Evolutionary conservation across 257 asterid species (phyloP).

Genomic region (Solanum sitiens): DNA sequence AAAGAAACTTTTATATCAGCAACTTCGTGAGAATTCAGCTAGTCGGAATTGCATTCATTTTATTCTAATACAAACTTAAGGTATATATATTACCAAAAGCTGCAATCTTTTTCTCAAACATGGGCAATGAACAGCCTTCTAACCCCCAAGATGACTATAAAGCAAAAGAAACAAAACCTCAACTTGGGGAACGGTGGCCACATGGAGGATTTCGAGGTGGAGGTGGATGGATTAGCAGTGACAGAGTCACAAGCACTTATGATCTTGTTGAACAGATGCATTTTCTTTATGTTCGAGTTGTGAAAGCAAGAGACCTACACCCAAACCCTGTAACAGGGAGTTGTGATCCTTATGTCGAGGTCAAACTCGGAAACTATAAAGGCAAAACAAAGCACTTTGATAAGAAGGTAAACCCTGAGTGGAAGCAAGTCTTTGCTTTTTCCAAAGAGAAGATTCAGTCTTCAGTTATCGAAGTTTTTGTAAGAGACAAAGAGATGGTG

Average conservation of each 20-base stretch:
- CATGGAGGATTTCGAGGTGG: slow-evolving; percentile 60
- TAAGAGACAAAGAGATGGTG: slow-evolving; percentile 51
- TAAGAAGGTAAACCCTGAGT: neutral
- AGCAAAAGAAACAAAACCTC: slow-evolving; percentile 60
- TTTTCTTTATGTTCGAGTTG: slow-evolving; percentile 71
- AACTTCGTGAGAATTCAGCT: neutral
- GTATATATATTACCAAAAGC: neutral
- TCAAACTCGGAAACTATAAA: neutral
- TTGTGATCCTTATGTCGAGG: neutral
- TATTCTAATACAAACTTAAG: neutral
- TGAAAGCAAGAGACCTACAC: slow-evolving; percentile 54
- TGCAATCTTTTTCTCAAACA: neutral
- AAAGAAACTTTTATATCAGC: neutral
- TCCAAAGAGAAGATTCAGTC: slow-evolving; percentile 55
- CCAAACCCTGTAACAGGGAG: slow-evolving; percentile 35
- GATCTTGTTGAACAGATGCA: slow-evolving; percentile 88
- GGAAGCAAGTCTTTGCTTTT: neutral
- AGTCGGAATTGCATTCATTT: neutral
- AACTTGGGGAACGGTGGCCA: slow-evolving; percentile 73
- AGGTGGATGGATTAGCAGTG: slow-evolving; percentile 50
- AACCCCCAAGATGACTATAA: slow-evolving; percentile 38
- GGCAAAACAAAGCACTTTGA: neutral
- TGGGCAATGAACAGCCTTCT: slow-evolving; percentile 22
- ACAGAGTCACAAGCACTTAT: slow-evolving; percentile 52
- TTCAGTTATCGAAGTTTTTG: slow-evolving; percentile 40